Percentiles rank a stretch among this genome's conserved stretches.
These are phyloP conservation scores for Wickerhamiella sergipiensis DNA, from an alignment of 805 yeast genomes.

Conservation along the genomic window DNA sequence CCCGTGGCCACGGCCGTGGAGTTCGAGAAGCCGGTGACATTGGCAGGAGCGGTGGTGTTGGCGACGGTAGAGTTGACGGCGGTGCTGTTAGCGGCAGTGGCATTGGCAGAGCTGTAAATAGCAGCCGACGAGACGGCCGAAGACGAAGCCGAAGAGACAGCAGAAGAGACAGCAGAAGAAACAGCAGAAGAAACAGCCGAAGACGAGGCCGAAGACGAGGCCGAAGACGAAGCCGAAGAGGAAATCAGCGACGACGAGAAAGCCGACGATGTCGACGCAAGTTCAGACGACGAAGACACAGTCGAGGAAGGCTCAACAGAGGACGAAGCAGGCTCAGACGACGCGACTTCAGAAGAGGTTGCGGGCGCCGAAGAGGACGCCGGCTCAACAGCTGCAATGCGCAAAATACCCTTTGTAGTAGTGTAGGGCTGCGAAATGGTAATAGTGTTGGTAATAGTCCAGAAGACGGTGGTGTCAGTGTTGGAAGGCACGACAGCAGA, in stretches of 20 bases:
- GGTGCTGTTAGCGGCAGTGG: neutral
- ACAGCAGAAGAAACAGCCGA: neutral
- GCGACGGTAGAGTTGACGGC: neutral
- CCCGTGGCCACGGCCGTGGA: neutral
- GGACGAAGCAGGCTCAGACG: neutral
- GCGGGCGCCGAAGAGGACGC: neutral
- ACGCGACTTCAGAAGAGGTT: too few species aligned
- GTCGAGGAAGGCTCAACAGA: neutral
- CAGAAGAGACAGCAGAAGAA: neutral
- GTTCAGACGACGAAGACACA: neutral
- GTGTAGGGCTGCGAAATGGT: neutral
- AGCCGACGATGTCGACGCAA: neutral
- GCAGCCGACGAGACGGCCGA: neutral
- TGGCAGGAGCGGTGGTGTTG: neutral
- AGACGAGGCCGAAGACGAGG: neutral
- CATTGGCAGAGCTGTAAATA: neutral
- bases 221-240: neutral
- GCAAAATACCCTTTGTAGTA: neutral
- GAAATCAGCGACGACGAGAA: too few species aligned
- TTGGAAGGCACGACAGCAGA: neutral
- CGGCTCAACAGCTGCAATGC: neutral
- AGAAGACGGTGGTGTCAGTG: slow-evolving; percentile 1
- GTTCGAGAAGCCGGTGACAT: neutral
- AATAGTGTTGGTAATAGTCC: slow-evolving; percentile 2
- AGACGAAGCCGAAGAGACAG: neutral